phyloP scores from a whole-genome alignment of 2,329 filamentous ascomycete genomes.

The Curvularia lunata region DNA sequence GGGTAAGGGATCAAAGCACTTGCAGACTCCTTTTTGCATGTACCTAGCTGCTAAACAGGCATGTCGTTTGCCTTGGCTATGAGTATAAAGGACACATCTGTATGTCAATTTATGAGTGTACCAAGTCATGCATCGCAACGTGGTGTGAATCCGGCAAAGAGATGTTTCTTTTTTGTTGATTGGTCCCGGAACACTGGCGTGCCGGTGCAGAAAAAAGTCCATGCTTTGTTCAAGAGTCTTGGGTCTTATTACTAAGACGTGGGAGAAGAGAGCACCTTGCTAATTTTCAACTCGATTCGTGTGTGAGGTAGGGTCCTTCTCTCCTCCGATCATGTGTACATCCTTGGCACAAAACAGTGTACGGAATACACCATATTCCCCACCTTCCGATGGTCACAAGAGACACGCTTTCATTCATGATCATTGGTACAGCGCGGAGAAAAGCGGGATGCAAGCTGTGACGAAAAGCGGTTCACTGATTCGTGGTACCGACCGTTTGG shows the following conservation, averaged over 20 bases:
- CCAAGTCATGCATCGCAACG: not conserved
- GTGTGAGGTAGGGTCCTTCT: not conserved
- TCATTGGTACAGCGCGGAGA: not conserved
- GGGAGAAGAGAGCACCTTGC: not conserved
- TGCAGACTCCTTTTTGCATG: too few relatives aligned
- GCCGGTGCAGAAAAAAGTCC: not conserved
- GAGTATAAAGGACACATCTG: too few relatives aligned
- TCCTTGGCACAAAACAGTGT: not conserved
- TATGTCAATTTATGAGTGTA: not conserved
- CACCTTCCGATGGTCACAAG: not conserved
- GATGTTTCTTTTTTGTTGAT: not conserved
- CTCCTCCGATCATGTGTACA: not conserved
- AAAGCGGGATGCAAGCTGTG: not conserved
- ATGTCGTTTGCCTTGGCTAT: too few relatives aligned
- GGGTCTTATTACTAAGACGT: not conserved
- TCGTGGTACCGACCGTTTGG: conserved; percentile 1
- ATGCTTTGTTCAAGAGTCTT: not conserved
- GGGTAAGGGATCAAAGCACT: too few relatives aligned
- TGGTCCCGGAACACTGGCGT: not conserved
- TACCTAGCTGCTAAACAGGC: too few relatives aligned
- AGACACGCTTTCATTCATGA: not conserved
- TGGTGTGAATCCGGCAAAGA: not conserved
- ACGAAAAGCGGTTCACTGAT: not conserved
- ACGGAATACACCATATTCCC: not conserved
- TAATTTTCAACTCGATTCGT: not conserved